Base-by-base conservation (phyloP, 495 filamentous ascomycete species). In the Massariosphaeria phaeospora region DNA sequence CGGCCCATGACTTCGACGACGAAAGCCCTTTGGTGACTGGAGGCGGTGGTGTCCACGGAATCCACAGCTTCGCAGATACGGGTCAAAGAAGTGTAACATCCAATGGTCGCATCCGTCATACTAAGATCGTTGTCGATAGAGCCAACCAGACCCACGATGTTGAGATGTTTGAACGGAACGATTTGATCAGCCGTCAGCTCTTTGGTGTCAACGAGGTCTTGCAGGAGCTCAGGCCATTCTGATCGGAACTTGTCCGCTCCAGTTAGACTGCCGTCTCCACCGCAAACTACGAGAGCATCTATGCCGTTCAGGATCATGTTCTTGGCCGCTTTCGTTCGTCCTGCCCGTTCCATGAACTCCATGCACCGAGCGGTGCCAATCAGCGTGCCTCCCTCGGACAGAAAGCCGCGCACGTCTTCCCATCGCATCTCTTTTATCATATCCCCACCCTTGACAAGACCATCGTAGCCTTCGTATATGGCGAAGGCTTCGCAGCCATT, bases 1-100 rank as follows among this genome's bases (percentile, higher is more conserved):
- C 94, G 81, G n/a, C 94, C 94, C 94, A 99, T 99, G 41, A 97
- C 94, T 69, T 97, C 94, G 62, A 99, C 85, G 25, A 99, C 91
- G 69, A 99, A 99, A 33, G 94, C 94, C 60, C 94, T 77, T 50
- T 95, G 95, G 72, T 97, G 94, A n/a, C 89, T 95, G 31, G 83
- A 88, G 6, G 94, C 94, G 1, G 94, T 99, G 27, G 93, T 89
- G 69, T 97, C 95, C 58, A 99, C 95, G 68, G 86, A 88, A 71
- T 99, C 94, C 21, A 99, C 85, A 42, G 89, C 84, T 66, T 96
- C 84, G 72, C 93, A 97, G 59, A 99, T 93, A 46, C 91, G 81
- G 4, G 83, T 81, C 29, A 99, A 76, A 20, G 93, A 95, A 27
- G 90, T 94, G 72, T 95, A 97, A 62, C 89, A 93, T 41, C 94